Conservation (phyloP, 2,329 filamentous ascomycete genomes). For the Ophiostoma populinum region DNA sequence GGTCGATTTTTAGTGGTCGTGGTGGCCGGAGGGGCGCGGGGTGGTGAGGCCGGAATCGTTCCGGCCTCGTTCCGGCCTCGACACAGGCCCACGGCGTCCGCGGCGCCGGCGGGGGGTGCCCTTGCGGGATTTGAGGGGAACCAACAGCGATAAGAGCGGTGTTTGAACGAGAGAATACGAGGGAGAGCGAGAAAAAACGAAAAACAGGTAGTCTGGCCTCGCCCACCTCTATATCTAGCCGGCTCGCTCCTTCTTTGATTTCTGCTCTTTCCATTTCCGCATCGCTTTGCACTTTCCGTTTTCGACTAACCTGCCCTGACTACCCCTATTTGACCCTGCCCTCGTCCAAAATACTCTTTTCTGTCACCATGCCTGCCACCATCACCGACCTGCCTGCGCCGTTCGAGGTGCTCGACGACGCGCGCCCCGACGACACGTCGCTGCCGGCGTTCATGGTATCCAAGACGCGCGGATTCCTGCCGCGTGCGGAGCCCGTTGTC, state of each 20-base stretch:
- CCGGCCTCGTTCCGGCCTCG: conserved; percentile 3
- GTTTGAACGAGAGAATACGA: no score
- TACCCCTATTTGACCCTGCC: background rate
- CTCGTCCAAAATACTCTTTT: background rate
- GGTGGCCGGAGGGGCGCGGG: conserved; percentile 2
- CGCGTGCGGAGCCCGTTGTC: conserved; percentile 43
- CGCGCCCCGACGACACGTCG: conserved; percentile 41
- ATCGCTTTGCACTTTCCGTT: background rate
- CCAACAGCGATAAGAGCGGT: no score
- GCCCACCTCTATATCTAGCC: background rate
- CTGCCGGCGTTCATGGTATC: conserved; percentile 67
- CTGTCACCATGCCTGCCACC: conserved; percentile 24
- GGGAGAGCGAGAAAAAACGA: background rate
- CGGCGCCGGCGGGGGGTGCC: conserved; percentile 1
- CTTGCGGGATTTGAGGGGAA: no score
- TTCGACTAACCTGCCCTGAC: background rate
- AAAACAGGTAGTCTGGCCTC: conserved; percentile 1
- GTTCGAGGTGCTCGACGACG: conserved; percentile 48
- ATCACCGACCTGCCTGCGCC: conserved; percentile 16
- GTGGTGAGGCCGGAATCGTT: conserved; percentile 3
- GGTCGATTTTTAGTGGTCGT: background rate
- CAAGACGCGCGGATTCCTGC: conserved; percentile 56
- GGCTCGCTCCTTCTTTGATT: background rate
- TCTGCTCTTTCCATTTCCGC: background rate
- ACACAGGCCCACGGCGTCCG: no score